Base-by-base conservation (phyloP, 2,329 filamentous ascomycete species). In the Plectosphaerella sp. region DNA sequence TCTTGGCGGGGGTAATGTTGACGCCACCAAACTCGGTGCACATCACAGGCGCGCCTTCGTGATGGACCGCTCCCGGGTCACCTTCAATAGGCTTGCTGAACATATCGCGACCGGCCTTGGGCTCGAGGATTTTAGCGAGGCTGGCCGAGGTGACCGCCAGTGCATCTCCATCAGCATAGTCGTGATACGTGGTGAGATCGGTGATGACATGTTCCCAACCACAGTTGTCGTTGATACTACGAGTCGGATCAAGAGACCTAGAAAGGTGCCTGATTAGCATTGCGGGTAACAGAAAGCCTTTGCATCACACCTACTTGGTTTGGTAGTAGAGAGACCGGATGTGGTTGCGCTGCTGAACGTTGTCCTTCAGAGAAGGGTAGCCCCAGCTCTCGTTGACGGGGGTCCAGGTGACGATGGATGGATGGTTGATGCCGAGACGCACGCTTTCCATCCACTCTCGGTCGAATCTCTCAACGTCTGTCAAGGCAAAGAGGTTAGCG, bases 201-300 rank as follows among this genome's bases (percentile, higher is more conserved):
- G 80, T 84, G 11, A 73, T 59, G 6, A 87, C 83, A 56, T 87
- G 84, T 61, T 88, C 83, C 85, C 85, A 88, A 35, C 85, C 85
- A 57, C 84, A 88, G 65, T 88, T 88, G 64, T 88, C 84, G 60
- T 88, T 88, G 61, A 88, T 75, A 15, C 83, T 83, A 6, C 85
- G 70, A 0, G 79, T 86, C 2, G 80, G 74, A 57, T 88, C 85
- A 2, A 88, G 72, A 0, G 75, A 74, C 37, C 37, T 39, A n/a
- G 37, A 9, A 33, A 33, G 14, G 5, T 14, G 6, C 7, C 60
- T 72, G 72, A 46, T 43, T 36, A 14, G 12, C n/a, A 10, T 22
- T 25, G 22, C 15, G 46, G n/a, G 15, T 15, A 24, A 10, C 25
- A 18, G 6, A 12, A 16, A 16, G 20, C 16, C 20, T 49, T n/a